phyloP scores from a whole-genome alignment of 257 asterid genomes.

The Nicotiana undulata region DNA sequence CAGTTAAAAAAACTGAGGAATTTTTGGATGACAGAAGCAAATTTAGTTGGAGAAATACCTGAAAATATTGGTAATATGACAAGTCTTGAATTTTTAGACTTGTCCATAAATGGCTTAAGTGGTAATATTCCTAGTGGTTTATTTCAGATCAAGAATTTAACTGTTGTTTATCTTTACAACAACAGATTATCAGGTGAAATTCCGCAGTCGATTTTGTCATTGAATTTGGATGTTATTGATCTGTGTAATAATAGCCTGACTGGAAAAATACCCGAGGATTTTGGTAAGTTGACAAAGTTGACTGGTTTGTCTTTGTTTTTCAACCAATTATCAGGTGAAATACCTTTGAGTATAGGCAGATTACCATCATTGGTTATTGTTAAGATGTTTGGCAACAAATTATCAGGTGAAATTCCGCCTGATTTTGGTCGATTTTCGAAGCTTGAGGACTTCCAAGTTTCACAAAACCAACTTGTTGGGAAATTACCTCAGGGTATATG shows the following conservation, averaged over 20 bases:
- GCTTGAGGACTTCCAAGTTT: constrained; percentile 39
- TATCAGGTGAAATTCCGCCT: constrained; percentile 71
- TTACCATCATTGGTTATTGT: constrained; percentile 40
- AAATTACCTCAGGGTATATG: constrained; percentile 51
- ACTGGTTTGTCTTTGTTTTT: constrained; percentile 41
- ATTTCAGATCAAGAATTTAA: constrained; percentile 50
- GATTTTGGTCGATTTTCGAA: constrained; percentile 64
- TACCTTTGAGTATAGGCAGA: constrained; percentile 52
- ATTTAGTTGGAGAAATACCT: constrained; percentile 66
- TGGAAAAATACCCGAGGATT: constrained; percentile 59
- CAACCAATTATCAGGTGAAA: constrained; percentile 60
- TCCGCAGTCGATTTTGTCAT: constrained; percentile 39
- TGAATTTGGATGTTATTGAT: constrained; percentile 44
- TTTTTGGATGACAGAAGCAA: constrained; percentile 33
- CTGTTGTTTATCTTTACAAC: constrained; percentile 19
- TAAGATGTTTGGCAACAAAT: constrained; percentile 34
- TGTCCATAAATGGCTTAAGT: constrained; percentile 41
- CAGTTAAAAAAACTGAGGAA: constrained; percentile 43
- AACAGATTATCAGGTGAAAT: constrained; percentile 57
- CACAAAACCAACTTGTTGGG: constrained; percentile 49
- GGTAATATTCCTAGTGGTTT: constrained; percentile 52
- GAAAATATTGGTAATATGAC: constrained; percentile 47
- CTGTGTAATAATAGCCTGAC: constrained; percentile 44
- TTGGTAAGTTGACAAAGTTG: constrained; percentile 50
- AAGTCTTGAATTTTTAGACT: constrained; percentile 47